Evolutionary conservation across 1,284 basidiomycete genomes (phyloP).

Genomic region (Sporisorium iseilematis-ciliati): DNA sequence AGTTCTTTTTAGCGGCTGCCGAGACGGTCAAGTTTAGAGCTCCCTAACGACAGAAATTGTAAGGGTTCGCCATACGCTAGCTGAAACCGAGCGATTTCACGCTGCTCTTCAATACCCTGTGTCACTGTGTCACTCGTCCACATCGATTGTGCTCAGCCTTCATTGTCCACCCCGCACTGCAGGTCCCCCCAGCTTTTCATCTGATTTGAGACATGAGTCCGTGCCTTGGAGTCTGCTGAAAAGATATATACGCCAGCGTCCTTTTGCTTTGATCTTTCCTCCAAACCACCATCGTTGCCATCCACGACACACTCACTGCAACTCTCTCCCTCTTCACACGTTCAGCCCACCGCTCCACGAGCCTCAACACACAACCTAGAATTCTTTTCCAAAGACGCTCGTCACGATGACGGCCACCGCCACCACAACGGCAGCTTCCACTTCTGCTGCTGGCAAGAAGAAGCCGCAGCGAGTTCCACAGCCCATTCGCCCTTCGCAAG

Average conservation of each 20-base stretch:
- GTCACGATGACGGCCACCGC: conserved; percentile 24
- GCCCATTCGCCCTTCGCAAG: conserved; percentile 45
- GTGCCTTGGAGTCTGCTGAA: neutral
- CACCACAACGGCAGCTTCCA: conserved; percentile 16
- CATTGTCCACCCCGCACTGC: neutral
- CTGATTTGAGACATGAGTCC: neutral
- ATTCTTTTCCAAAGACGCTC: neutral
- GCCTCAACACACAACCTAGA: neutral
- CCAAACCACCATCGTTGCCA: neutral
- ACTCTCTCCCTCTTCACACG: neutral
- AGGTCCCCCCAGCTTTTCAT: neutral
- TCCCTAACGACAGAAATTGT: neutral
- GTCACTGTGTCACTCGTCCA: neutral
- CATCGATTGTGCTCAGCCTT: conserved; percentile 1
- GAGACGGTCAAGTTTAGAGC: neutral
- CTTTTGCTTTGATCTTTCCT: neutral
- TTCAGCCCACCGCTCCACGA: too few species aligned
- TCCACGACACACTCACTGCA: neutral
- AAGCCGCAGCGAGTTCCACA: conserved; percentile 23
- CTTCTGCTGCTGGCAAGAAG: conserved; percentile 13
- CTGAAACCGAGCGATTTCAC: conserved; percentile 1
- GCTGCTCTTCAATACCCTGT: neutral
- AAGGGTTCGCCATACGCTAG: too few species aligned
- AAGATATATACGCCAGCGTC: neutral
- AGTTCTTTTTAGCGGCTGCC: conserved; percentile 7